Base-by-base conservation (phyloP, 2,329 filamentous ascomycete genomes). In the Teratosphaeria epicoccoides region DNA sequence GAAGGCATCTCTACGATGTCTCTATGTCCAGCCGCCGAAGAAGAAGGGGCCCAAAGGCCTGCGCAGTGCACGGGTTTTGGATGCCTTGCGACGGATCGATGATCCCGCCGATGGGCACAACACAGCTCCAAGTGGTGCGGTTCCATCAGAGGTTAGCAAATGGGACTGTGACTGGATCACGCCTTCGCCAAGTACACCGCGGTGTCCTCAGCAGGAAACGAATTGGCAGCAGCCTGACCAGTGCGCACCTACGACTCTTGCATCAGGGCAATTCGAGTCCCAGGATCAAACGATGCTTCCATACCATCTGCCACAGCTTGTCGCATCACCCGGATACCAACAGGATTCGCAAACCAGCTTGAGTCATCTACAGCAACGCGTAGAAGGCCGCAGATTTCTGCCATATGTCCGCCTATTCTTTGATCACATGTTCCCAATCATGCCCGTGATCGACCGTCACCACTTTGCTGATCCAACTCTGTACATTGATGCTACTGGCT, bases 11-110 rank as follows among this genome's bases (percentile, higher is more conserved):
- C 66, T 68, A 45, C 55, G 62, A 54, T 68, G 66, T 53, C 64
- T 64, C 43, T 68, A 68, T 51, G 58, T 68, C 7, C 63, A 67
- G 48, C 60, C 63, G 23, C 61, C 65, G 9, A 66, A 65, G 58
- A 68, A 68, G 61, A 68, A 68, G 51, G 66, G 66, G 1, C 66
- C 66, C 5, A 68, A 68, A 45, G 65, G 66, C 9, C 51, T 68
- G 52, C 54, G 66, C 23, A 66, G 63, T 52, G 63, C 63, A 5
- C 55, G 62, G 43, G 66, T 68, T 14, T 53, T 68, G 20, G 64
- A 67, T 55, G 65, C 63, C 4, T 50, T 68, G 40, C 60, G 66
- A 10, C 54, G 57, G 29, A 68, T 68, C 46, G 64, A 68, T 50
- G 62, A 67, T 46, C 56, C 58, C 25, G 59, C 57, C 6, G 58